Evolutionary conservation across 2,329 filamentous ascomycete genomes (phyloP), one percentile per base, ranked within the genome.

Genomic region (Bisporella sp.): DNA sequence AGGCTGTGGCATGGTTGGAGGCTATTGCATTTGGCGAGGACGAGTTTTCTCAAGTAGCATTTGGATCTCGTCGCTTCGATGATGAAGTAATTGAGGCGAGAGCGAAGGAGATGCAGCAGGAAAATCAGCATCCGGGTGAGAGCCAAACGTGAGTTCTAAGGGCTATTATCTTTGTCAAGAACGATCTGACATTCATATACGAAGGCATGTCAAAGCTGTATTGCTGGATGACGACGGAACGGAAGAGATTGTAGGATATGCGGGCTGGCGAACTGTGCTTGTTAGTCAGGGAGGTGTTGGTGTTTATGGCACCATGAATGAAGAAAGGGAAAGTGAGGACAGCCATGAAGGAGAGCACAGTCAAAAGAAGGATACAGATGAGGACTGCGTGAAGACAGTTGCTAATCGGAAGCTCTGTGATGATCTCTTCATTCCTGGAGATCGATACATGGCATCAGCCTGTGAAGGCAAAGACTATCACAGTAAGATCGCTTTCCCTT

Each of bases 351-450:
- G 39, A 11, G 47, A 33, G 28, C 39, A 46, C 8, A 33, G 12
- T 7, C 40, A 41, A 21, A 44, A 35, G 5, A 39, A 50, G 29
- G 52, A 51, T 21, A 31, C 29, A 5, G 29, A 46, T 31, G 43
- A 29, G 5, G n/a, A 31, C 21, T 41, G 44, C 11, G 59, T 53
- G 52, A 56, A 56, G 1, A 42, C 47, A 1, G 53, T 56, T 13
- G 55, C 55, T 29, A 61, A 62, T 56, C 21, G 53, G 9, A 56
- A 52, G 37, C 56, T 64, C 43, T 62, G 54, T 41, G 50, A 54
- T 31, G 60, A 64, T 54, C 43, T 55, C 7, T 59, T 63, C 45
- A 13, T 59, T 3, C 42, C 21, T 7, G 55, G 47, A 1, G 61
- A 64, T 59, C 42, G 55, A 41, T 41, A 49, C 49, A 63, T 64